These are phyloP conservation scores for Plasmodium yoelii DNA, from an alignment of 169 alveolate genomes.

Conservation along the genomic window DNA sequence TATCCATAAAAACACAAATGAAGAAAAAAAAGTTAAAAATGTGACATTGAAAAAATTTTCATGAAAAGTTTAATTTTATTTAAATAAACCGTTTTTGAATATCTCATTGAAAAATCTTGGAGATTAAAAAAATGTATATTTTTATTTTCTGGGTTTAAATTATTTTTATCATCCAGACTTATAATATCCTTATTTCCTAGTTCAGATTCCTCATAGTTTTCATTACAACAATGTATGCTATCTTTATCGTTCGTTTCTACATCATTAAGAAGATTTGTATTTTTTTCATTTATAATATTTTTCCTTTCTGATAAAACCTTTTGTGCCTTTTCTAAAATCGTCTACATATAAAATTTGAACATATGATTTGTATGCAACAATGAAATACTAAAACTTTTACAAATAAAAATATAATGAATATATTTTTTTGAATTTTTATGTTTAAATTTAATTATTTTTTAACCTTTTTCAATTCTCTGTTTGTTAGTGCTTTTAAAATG, in stretches of 20 bases:
- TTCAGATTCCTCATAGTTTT: not conserved
- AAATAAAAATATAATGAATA: not conserved
- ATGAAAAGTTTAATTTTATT: not conserved
- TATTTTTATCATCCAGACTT: constrained; percentile 1
- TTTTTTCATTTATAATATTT: constrained; percentile 23
- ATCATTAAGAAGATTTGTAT: not conserved
- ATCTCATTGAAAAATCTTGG: constrained; percentile 32
- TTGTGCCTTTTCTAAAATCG: constrained; percentile 49
- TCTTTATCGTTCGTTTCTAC: not conserved
- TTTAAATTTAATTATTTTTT: constrained; percentile 1
- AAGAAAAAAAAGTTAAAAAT: constrained; percentile 6
- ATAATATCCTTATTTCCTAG: not conserved
- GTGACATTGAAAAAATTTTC: not conserved
- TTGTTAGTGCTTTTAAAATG: constrained; percentile 42
- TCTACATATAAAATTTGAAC: constrained; percentile 17
- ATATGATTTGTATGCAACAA: not conserved
- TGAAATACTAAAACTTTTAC: not conserved
- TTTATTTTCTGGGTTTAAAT: constrained; percentile 12
- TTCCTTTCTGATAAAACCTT: constrained; percentile 43
- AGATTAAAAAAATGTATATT: constrained; percentile 17
- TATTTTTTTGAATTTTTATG: not conserved
- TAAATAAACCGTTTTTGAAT: constrained; percentile 46
- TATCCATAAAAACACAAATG: not conserved
- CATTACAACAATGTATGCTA: not conserved
- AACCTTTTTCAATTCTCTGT: constrained; percentile 55